Evolutionary conservation across 176 grass and related monocot species (phyloP), one percentile per base, ranked within the genome.

Genomic region (Coix lacrymajobi): DNA sequence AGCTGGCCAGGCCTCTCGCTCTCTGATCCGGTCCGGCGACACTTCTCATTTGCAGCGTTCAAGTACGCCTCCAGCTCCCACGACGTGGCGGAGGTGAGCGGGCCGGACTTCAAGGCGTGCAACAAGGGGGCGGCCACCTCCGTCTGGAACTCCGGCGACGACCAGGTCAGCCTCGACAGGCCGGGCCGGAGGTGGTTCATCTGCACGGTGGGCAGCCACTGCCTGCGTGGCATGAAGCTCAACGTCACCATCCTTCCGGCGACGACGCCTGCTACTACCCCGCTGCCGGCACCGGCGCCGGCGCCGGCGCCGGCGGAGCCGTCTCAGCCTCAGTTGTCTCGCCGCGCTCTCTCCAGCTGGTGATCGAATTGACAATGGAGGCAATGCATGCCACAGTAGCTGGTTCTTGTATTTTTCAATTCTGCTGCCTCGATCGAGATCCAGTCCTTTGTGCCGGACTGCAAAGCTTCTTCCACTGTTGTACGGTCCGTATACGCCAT

Each of bases 151-250:
- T 28, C 74, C 28, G 74, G 83, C 49, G 40, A n/a, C 7, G 83
- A 85, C 24, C 0, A 0, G 13, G 3, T 85, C 28, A 7, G 17
- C 8, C 83, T 85, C 29, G 38, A 14, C 74, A 70, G 15, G 64
- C 20, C 64, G 5, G 83, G 74, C 4, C 6, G 51, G 65, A 77
- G 74, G 38, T 85, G 83, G 74, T 85, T 71, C 83, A 5, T 85
- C 74, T 85, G 74, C 65, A 52, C 26, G 14, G 38, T 85, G 6
- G 49, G 49, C 8, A n/a, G 8, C 1, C 83, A 85, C 51, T 85
- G 83, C 29, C 5, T 1, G 15, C 4, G 5, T 14, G 83, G 83
- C 38, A 85, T 85, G 74, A 85, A 85, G 74, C 49, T 85, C 74
- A 78, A 78, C 63, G 51, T 78, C 15, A 62, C 73, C 83, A 39